phyloP scores from a whole-genome alignment of 192 early-diverging fungal species.

The Coemansia sp. region DNA sequence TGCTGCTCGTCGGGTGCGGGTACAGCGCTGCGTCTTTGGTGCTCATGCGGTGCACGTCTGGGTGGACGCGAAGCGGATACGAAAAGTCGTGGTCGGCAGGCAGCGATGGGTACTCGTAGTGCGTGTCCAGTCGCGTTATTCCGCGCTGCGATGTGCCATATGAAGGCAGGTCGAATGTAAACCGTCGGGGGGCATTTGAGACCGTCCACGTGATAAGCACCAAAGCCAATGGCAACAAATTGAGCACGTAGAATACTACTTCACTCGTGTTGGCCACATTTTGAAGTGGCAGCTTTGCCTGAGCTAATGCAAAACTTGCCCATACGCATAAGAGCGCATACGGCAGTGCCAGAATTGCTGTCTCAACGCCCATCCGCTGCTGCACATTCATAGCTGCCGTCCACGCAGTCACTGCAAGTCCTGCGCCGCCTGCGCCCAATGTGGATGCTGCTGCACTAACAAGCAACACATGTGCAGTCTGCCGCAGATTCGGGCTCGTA shows the following conservation, averaged over 20 bases:
- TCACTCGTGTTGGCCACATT: conserved; percentile 22
- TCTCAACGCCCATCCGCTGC: background rate
- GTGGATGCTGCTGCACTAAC: conserved; percentile 4
- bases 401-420: conserved; percentile 24
- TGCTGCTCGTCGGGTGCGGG: conserved; percentile 1
- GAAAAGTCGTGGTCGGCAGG: conserved; percentile 17
- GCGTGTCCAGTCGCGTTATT: background rate
- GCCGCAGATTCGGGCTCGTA: background rate
- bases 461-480: conserved; percentile 20
- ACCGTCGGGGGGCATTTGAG: conserved; percentile 23
- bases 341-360: conserved; percentile 14
- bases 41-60: conserved; percentile 1
- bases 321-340: conserved; percentile 26
- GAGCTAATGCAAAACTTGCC: conserved; percentile 28
- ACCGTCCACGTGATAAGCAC: conserved; percentile 30
- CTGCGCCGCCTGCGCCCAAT: conserved; percentile 13
- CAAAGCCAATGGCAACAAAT: conserved; percentile 31
- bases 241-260: conserved; percentile 37
- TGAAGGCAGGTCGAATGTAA: background rate
- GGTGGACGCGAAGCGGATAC: conserved; percentile 11
- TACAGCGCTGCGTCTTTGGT: background rate
- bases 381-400: background rate
- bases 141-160: background rate
- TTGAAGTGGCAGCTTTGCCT: conserved; percentile 19
- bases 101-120: conserved; percentile 29